These are phyloP conservation scores for Dysphania ambrosioides DNA, from an alignment of 148 eudicot genomes.

Conservation along the genomic window DNA sequence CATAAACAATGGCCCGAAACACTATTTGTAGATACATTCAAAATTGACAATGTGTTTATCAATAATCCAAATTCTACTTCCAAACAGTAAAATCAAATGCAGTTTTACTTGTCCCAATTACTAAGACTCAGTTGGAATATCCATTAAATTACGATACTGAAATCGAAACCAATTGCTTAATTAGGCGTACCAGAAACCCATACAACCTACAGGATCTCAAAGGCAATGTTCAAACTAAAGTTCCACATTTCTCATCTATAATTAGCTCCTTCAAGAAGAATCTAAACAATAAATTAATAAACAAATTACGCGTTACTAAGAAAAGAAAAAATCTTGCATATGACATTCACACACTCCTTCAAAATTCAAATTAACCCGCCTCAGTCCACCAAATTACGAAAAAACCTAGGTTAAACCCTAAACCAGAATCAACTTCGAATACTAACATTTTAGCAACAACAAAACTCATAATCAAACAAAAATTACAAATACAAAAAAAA, in stretches of 20 bases:
- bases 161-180: no score
- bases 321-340: no score
- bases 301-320: no score
- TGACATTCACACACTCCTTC: no score
- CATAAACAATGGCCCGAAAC: no score
- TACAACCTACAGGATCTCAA: background rate
- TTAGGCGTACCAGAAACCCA: background rate
- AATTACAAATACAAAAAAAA: no score
- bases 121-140: background rate
- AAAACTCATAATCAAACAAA: no score
- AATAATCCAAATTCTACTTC: background rate
- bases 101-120: background rate
- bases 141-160: background rate
- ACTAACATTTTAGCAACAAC: background rate
- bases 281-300: background rate
- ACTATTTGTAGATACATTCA: no score
- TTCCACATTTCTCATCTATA: background rate
- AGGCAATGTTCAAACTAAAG: background rate
- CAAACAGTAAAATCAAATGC: background rate
- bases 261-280: background rate
- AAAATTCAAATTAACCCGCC: background rate
- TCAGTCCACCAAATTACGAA: background rate
- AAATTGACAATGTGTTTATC: background rate
- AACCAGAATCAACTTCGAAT: background rate
- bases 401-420: conserved; percentile 17